Evolutionary conservation across 2,329 filamentous ascomycete species (phyloP), one percentile per base, ranked within the genome.

Genomic region (Verticillium dahliae): DNA sequence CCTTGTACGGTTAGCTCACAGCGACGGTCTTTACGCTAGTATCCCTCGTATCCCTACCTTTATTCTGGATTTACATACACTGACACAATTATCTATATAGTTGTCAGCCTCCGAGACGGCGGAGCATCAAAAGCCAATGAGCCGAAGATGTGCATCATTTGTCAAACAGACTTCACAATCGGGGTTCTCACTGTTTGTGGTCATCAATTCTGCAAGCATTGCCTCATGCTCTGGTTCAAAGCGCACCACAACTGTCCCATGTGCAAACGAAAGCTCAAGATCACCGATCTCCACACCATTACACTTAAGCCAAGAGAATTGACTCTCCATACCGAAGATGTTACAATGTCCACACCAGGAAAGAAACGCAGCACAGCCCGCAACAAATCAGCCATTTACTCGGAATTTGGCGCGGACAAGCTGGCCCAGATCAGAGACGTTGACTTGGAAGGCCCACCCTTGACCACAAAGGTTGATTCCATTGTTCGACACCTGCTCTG

Each of bases 171-270:
- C 0, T 96, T 97, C 68, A 87, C 89, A 62, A 79, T 86, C n/a
- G 94, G 94, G 60, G 85, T 90, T 59, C 79, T 94, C 64, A 97
- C 94, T 0, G 84, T 92, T 1, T 98, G 95, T 71, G 94, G 94
- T 0, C 95, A 99, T 71, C 86, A 92, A 65, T 98, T 92, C 71
- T 97, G 94, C 78, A 92, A 91, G 69, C 90, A 91, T 34, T 98
- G 95, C 73, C 88, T 98, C 67, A 80, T 81, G 41, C 68, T 86
- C 13, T 98, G 95, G 95, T 91, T 89, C 78, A 81, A 79, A 61
- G 80, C 85, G 37, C 87, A 92, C 67, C 84, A 81, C 18, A 94
- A 85, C 59, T 98, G 94, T 68, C 94, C 94, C 0, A 82, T 91
- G 5, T 99, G 95, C 80, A 97, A 97, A 72, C 83, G 81, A 56